Evolutionary conservation across 768 basidiomycete genomes (phyloP).

Genomic region (Collybiopsis confluens): DNA sequence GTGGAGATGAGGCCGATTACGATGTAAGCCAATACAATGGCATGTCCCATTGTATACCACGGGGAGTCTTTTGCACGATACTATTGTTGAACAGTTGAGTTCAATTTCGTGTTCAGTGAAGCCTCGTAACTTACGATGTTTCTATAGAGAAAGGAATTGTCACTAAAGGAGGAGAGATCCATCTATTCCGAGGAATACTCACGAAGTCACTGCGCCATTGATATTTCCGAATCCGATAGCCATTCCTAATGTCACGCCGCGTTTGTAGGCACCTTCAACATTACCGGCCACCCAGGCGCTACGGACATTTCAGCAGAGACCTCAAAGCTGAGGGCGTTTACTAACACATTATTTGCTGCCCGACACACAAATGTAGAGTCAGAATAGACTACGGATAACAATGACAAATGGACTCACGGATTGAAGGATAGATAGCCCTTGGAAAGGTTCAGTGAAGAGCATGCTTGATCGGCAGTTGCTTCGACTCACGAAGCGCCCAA

Average conservation of each 20-base stretch:
- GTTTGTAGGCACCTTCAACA: conserved; percentile 71
- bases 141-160: background rate
- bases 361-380: no score
- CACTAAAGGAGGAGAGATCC: conserved; percentile 28
- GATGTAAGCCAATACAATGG: conserved; percentile 67
- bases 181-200: no score
- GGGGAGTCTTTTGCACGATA: conserved; percentile 63
- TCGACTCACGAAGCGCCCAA: conserved; percentile 61
- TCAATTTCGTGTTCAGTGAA: background rate
- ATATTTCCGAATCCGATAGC: conserved; percentile 68
- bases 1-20: conserved; percentile 58
- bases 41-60: conserved; percentile 68
- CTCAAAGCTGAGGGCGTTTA: conserved; percentile 7
- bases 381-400: no score
- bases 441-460: background rate
- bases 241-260: conserved; percentile 65
- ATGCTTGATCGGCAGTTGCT: background rate
- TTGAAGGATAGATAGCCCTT: conserved; percentile 49
- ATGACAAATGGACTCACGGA: conserved; percentile 31
- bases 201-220: conserved; percentile 65
- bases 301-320: conserved; percentile 16
- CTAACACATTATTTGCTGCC: conserved; percentile 53
- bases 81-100: conserved; percentile 26
- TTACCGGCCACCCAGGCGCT: conserved; percentile 74
- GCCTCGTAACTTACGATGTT: background rate